Conservation (phyloP, 139 green algal species). For the Trebouxia sp. region DNA sequence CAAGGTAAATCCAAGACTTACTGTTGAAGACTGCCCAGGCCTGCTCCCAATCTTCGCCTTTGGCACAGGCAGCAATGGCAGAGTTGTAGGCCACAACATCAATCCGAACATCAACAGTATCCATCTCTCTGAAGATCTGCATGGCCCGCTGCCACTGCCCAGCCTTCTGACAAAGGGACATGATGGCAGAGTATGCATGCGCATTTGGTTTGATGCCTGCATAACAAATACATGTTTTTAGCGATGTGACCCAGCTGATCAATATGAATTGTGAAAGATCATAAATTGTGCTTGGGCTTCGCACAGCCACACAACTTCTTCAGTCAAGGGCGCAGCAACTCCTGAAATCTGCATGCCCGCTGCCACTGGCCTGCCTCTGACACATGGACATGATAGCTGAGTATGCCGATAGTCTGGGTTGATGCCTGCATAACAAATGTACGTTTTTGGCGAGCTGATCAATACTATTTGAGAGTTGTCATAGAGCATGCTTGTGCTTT, state of each 20-base stretch:
- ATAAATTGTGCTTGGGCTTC: too few species aligned
- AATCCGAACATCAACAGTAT: constrained; percentile 36
- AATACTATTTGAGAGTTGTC: too few species aligned
- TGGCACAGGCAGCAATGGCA: constrained; percentile 62
- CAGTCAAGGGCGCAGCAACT: not conserved
- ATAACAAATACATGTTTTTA: not conserved
- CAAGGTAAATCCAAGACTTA: too few species aligned
- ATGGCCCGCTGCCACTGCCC: constrained; percentile 37
- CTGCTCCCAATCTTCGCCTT: constrained; percentile 42
- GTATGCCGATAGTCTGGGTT: too few species aligned
- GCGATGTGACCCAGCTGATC: too few species aligned
- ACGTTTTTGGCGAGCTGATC: too few species aligned
- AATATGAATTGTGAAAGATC: too few species aligned
- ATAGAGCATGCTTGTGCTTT: too few species aligned
- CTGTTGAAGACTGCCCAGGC: constrained; percentile 45
- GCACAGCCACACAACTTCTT: too few species aligned
- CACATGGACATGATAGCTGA: too few species aligned
- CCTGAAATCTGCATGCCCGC: not conserved
- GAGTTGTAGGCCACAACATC: constrained; percentile 65
- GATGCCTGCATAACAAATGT: constrained; percentile 4
- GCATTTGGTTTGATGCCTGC: constrained; percentile 50
- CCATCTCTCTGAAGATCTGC: constrained; percentile 48
- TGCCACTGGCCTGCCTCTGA: too few species aligned
- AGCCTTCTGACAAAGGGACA: constrained; percentile 35
- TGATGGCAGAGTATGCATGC: constrained; percentile 55